Evolutionary conservation across 495 filamentous ascomycete genomes (phyloP).

Genomic region (Penicillium dipodomyicola): DNA sequence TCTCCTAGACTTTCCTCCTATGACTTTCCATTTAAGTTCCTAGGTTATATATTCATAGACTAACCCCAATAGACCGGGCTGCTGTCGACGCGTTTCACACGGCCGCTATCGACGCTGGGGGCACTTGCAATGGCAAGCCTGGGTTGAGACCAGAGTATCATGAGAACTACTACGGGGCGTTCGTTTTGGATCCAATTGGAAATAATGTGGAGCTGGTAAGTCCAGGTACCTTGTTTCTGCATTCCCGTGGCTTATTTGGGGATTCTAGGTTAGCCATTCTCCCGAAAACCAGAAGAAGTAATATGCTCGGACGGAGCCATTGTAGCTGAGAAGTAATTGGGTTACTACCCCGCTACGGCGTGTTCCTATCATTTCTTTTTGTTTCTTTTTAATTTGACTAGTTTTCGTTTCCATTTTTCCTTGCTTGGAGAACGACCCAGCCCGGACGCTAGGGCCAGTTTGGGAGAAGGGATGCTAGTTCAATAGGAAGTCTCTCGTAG

Average conservation of each 20-base stretch:
- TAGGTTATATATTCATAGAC: not conserved
- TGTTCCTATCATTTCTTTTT: no score
- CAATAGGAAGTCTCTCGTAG: no score
- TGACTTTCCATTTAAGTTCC: not conserved
- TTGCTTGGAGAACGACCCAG: no score
- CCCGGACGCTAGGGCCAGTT: no score
- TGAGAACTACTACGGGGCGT: constrained; percentile 48
- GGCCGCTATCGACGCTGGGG: constrained; percentile 45
- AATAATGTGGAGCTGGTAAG: constrained; percentile 52
- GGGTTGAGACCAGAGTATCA: constrained; percentile 41
- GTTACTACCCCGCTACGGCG: no score
- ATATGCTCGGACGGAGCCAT: not conserved
- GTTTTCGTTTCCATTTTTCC: no score
- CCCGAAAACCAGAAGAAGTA: not conserved
- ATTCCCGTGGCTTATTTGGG: not conserved
- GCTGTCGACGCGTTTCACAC: constrained; percentile 41
- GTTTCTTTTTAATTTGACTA: no score
- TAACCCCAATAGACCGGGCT: constrained; percentile 27
- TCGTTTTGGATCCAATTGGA: constrained; percentile 50
- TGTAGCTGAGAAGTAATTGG: not conserved
- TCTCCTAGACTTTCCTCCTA: not conserved
- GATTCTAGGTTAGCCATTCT: not conserved
- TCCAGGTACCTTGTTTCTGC: not conserved
- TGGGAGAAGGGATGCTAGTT: no score
- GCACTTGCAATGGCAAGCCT: constrained; percentile 45